Evolutionary conservation across 768 basidiomycete species (phyloP), one percentile per base, ranked within the genome.

Genomic region (Sistotremastrum niveocremeum): DNA sequence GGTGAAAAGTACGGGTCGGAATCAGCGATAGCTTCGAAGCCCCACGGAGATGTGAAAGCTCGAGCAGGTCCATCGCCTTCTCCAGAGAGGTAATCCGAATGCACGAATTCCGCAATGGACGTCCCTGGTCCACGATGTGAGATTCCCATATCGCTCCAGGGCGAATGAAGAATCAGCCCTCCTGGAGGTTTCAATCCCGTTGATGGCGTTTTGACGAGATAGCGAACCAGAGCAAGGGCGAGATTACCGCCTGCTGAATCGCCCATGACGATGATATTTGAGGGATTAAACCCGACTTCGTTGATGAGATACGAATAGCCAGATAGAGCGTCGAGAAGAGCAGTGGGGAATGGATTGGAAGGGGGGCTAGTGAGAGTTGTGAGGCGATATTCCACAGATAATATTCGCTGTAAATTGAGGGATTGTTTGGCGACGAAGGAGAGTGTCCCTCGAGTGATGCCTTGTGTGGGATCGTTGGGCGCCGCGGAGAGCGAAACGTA

Each of bases 241-340:
- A 87, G 72, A 59, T 87, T 82, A 4, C 70, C 86, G 3, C 86
- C 85, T 0, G 85, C 83, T 1, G 81, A 87, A 57, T 89, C 84
- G 3, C 85, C 86, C 12, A 66, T 67, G 20, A 87, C 42, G 46
- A 84, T 67, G 54, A 89, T 79, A 52, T 83, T 63, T 11, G 64
- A 58, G 0, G 83, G 73, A 2, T 65, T 51, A 56, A 84, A 78
- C 0, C 76, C 73, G 30, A 80, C 62, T 6, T 55, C 62, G 42
- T 72, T 64, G 35, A 81, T 67, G 20, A 87, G 77, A 58, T 87
- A 80, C 40, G 70, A 62, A 59, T 87, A 90, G 5, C 79, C 84
- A 2, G 81, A 73, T 7, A 88, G 61, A 3, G 76, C 77, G 55
- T 90, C 85, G 9, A 89, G 62, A 0, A 90, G 66, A 12, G 81